Base-by-base conservation (phyloP, 768 basidiomycete genomes). In the Termitomyces sp. region DNA sequence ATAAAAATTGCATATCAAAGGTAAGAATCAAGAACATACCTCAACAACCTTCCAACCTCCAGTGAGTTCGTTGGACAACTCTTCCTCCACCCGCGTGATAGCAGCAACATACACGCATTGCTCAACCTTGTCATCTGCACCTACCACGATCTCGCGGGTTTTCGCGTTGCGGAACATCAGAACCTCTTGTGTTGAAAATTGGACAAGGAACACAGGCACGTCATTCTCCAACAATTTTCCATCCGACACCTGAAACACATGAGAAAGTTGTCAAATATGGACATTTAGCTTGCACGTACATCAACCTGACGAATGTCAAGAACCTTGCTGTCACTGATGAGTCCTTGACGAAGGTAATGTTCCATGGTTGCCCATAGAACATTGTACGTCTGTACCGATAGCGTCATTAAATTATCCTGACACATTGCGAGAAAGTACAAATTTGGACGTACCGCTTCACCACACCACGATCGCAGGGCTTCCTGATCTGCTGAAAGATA, bases 341-440 rank as follows among this genome's bases (percentile, higher is more conserved):
- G 81, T 2, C 96, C 94, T 67, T 96, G 94, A 37, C 83, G 81
- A 50, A 95, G 81, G 69, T 94, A 98, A 65, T 91, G 88, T 63
- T 95, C 94, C 85, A 99, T 92, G 7, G 94, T 96, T 7, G 96
- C 96, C 90, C 95, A 96, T 4, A 98, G 80, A n/a, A 98, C 93
- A 64, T 96, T 97, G 69, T 94, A 98, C 6, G 95, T 95, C 94
- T 96, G 42, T 34, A 61, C 20, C 10, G 29, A 20, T n/a, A 29
- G 49, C 0, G 31, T 52, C 10, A 31, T 36, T 8, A 34, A 24
- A 28, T 5, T 36, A 44, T 48, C 24, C 7, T 47, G 20, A 22
- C 41, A 53, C 12, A 20, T 36, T 18, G 33, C 10, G 73, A 37
- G 42, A 15, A 24, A 31, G 28, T 0, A 29, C 53, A 34, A 41